phyloP scores from a whole-genome alignment of 352 stramenopile species.

The Phytophthora idaei region DNA sequence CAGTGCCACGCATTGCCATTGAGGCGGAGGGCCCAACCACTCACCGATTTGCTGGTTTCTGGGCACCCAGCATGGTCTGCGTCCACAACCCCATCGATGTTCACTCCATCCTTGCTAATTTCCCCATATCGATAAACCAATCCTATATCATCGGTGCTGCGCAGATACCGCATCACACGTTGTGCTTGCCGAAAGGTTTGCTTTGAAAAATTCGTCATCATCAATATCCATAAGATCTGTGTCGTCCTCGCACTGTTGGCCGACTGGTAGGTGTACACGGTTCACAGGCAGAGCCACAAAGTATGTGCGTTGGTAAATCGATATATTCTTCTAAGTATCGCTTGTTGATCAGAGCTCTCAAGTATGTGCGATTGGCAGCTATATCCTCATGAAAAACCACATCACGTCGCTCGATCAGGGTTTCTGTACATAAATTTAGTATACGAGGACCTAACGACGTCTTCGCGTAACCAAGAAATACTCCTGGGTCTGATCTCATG shows the following conservation, averaged over 20 bases:
- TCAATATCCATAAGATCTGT: not conserved
- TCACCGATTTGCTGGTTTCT: constrained; percentile 8
- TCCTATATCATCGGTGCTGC: not conserved
- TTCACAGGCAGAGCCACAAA: not conserved
- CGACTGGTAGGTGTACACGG: not conserved
- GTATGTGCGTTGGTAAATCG: not conserved
- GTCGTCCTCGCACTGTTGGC: not conserved
- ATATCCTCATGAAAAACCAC: not conserved
- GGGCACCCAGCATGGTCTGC: constrained; percentile 6
- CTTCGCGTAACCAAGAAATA: not conserved
- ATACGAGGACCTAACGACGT: not conserved
- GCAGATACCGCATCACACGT: constrained; percentile 3
- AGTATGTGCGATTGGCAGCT: not conserved
- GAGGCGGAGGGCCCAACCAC: not conserved
- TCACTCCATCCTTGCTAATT: not conserved
- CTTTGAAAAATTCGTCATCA: not conserved
- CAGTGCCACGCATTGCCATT: constrained; percentile 7
- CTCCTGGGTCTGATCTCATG: not conserved
- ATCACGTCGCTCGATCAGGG: not conserved
- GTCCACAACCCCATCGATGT: not conserved
- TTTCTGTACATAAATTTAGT: not conserved
- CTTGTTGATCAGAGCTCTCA: not conserved
- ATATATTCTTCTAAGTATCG: not conserved
- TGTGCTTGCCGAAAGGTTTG: not conserved
- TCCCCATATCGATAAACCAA: constrained; percentile 11